Evolutionary conservation across 2,329 filamentous ascomycete genomes (phyloP).

Genomic region (Colletotrichum sp.): DNA sequence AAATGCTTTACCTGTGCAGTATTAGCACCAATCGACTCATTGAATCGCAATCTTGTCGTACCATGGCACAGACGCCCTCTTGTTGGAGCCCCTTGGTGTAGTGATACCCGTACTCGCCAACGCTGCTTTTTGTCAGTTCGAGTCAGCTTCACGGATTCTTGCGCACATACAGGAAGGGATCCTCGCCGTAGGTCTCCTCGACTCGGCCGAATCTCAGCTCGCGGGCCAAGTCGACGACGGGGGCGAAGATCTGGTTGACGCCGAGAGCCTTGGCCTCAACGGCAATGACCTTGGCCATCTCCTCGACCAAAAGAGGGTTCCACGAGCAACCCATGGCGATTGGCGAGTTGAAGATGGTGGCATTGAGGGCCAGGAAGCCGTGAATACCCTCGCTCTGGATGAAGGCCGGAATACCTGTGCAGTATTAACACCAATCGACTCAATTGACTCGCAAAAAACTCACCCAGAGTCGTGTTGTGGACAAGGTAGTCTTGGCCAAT

Average conservation of each 20-base stretch:
- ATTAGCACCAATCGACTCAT: no score
- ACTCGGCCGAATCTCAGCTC: conserved; percentile 76
- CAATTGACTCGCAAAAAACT: neutral
- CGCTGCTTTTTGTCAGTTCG: conserved; percentile 27
- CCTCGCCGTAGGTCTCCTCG: conserved; percentile 76
- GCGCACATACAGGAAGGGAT: conserved; percentile 58
- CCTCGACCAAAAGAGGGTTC: conserved; percentile 66
- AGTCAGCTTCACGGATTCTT: no score
- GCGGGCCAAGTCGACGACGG: conserved; percentile 72
- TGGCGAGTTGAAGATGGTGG: conserved; percentile 80
- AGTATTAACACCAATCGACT: conserved; percentile 44
- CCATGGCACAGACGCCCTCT: no score
- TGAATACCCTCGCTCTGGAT: conserved; percentile 79
- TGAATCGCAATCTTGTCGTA: no score
- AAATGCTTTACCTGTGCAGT: conserved; percentile 67
- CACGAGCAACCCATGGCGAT: conserved; percentile 76
- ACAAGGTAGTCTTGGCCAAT: conserved; percentile 72
- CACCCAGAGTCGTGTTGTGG: conserved; percentile 44
- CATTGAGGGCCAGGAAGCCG: conserved; percentile 73
- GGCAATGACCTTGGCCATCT: conserved; percentile 71
- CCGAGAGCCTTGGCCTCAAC: conserved; percentile 71
- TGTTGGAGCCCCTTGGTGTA: conserved; percentile 62
- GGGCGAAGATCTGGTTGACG: conserved; percentile 76
- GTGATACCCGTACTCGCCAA: conserved; percentile 70
- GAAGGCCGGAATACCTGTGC: conserved; percentile 72